A percentile compares a stretch with the other conserved stretches of the same genome.
Conservation (phyloP, 306 rosid species). For the Oemleria cerasiformis region DNA sequence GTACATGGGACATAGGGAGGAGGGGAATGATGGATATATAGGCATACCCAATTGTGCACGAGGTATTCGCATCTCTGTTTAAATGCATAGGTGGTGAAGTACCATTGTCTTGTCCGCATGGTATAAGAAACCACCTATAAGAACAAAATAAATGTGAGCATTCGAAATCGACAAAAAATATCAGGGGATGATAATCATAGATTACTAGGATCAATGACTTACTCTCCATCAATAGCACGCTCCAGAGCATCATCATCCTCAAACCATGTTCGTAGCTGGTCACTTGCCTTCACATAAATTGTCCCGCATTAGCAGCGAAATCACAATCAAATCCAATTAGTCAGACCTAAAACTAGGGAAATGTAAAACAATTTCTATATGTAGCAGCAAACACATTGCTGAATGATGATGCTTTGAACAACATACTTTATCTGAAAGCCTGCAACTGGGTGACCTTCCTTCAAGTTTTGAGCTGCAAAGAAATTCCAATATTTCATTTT, state of each 20-base stretch:
- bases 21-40: background rate
- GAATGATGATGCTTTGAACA: conserved; percentile 1
- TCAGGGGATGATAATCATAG: conserved; percentile 2
- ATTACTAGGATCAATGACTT: conserved; percentile 25
- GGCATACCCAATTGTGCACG: conserved; percentile 69
- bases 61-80: conserved; percentile 51
- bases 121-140: conserved; percentile 73
- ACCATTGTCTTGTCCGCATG: conserved; percentile 51
- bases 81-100: conserved; percentile 51
- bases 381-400: background rate
- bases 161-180: background rate
- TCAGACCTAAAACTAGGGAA: conserved; percentile 3
- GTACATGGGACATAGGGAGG: background rate
- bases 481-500: conserved; percentile 8
- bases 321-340: conserved; percentile 19
- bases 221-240: conserved; percentile 92
- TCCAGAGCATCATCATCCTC: conserved; percentile 87
- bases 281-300: conserved; percentile 65
- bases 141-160: conserved; percentile 14
- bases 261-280: conserved; percentile 68
- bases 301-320: conserved; percentile 25
- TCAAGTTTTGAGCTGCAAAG: conserved; percentile 84
- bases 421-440: conserved; percentile 96
- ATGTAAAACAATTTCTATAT: conserved; percentile 4
- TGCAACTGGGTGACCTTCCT: conserved; percentile 77